A percentile compares a stretch with the other conserved stretches of the same genome.
Conservation (phyloP, 139 green algal species). For the Chlorella sp. region DNA sequence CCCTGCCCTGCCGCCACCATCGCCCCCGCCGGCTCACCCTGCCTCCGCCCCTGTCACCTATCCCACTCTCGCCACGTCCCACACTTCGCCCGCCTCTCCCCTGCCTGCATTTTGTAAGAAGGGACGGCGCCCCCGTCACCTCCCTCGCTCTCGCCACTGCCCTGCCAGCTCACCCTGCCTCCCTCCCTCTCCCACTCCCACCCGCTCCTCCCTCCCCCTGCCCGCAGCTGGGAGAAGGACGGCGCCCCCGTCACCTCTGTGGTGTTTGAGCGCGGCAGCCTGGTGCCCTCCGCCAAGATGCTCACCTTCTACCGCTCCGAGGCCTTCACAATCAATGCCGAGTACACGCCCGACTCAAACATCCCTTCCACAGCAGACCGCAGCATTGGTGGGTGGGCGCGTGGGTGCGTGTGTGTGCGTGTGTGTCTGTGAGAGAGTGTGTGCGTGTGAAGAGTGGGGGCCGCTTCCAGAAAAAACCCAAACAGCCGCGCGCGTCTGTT, state of each 20-base stretch:
- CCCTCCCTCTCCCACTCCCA: neutral
- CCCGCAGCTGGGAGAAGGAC: slow-evolving; percentile 83
- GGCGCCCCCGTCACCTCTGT: slow-evolving; percentile 57
- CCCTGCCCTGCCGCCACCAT: no score
- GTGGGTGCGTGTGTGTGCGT: neutral
- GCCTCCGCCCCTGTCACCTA: no score
- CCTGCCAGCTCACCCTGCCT: neutral
- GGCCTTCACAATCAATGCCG: slow-evolving; percentile 69
- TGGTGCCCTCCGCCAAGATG: slow-evolving; percentile 90
- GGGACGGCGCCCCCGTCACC: no score
- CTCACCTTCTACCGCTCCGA: slow-evolving; percentile 90
- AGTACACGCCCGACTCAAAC: slow-evolving; percentile 73
- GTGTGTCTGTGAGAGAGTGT: no score
- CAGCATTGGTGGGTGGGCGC: slow-evolving; percentile 43
- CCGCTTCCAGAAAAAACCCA: no score
- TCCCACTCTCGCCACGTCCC: no score
- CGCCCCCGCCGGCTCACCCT: no score
- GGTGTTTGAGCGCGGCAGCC: slow-evolving; percentile 79
- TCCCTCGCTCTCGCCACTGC: neutral
- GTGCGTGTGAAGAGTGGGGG: no score
- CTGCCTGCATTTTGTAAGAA: no score
- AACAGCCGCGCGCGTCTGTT: no score
- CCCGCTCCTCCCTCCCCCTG: no score
- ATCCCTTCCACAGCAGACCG: slow-evolving; percentile 58
- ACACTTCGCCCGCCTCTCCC: no score